Conservation (phyloP, 192 early-diverging fungal genomes). For the Haplosporangium gracile region DNA sequence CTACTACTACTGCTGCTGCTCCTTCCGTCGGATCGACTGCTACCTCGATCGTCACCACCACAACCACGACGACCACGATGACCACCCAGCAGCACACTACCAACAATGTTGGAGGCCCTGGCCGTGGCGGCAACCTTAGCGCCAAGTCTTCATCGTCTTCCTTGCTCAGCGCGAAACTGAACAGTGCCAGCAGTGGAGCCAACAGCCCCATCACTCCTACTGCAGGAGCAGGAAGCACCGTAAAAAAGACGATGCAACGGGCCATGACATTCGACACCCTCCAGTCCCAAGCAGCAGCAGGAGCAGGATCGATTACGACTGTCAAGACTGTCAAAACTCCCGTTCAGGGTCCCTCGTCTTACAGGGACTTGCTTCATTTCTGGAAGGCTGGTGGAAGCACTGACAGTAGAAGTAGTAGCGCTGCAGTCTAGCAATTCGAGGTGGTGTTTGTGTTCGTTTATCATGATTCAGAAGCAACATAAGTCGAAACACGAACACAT, state of each 20-base stretch:
- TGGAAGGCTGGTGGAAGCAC: slow-evolving; percentile 45
- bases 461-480: not conserved
- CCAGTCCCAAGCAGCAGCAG: slow-evolving; percentile 22
- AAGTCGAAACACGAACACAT: not conserved
- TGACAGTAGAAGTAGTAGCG: not conserved
- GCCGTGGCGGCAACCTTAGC: slow-evolving; percentile 8
- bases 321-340: slow-evolving; percentile 33
- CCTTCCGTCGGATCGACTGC: not conserved
- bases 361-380: slow-evolving; percentile 48
- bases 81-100: not conserved
- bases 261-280: slow-evolving; percentile 46
- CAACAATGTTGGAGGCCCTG: not conserved
- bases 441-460: not conserved
- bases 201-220: not conserved
- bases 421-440: slow-evolving; percentile 23
- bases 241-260: slow-evolving; percentile 30
- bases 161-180: slow-evolving; percentile 13
- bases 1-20: slow-evolving; percentile 15
- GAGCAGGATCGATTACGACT: slow-evolving; percentile 9
- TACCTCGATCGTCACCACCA: slow-evolving; percentile 14
- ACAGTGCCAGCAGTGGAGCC: not conserved
- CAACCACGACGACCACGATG: slow-evolving; percentile 8
- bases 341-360: slow-evolving; percentile 38
- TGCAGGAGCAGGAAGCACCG: not conserved
- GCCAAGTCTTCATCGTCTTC: slow-evolving; percentile 14